phyloP scores from a whole-genome alignment of 352 stramenopile genomes.

The Peronospora destructor region DNA sequence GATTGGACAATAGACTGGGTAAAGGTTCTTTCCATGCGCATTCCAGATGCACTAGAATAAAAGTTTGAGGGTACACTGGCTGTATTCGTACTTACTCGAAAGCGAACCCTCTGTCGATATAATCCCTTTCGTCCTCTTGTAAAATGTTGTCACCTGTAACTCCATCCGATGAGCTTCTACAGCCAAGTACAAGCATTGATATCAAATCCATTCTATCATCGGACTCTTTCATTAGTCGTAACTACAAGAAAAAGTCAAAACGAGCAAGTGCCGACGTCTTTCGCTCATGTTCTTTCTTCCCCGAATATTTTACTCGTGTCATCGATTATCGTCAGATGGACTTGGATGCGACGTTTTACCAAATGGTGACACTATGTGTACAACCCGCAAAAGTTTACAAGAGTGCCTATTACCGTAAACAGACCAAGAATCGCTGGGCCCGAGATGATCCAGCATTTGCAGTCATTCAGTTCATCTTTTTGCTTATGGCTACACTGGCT shows the following conservation, averaged over 20 bases:
- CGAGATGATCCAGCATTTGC: constrained; percentile 95
- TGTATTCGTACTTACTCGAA: no score
- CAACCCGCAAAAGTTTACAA: constrained; percentile 85
- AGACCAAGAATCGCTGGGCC: constrained; percentile 99
- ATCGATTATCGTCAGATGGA: constrained; percentile 85
- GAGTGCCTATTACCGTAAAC: constrained; percentile 81
- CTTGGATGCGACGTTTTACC: constrained; percentile 82
- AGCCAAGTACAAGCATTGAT: constrained; percentile 29
- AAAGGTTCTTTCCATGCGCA: no score
- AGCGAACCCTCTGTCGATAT: no score
- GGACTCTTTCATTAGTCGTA: background rate
- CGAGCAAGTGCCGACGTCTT: constrained; percentile 39
- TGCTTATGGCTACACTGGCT: constrained; percentile 72
- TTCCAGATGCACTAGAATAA: no score
- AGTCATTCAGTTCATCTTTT: constrained; percentile 91
- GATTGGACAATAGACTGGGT: no score
- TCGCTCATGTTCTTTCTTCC: constrained; percentile 63
- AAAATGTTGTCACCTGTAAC: constrained; percentile 19
- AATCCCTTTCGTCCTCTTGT: no score
- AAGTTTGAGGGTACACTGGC: no score
- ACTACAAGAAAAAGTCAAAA: constrained; percentile 12
- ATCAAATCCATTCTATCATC: constrained; percentile 20
- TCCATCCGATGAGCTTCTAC: constrained; percentile 17
- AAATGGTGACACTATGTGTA: constrained; percentile 84
- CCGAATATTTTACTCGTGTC: constrained; percentile 79